These are phyloP conservation scores for Blastocystis sp. DNA, from an alignment of 352 stramenopile genomes.

Conservation along the genomic window DNA sequence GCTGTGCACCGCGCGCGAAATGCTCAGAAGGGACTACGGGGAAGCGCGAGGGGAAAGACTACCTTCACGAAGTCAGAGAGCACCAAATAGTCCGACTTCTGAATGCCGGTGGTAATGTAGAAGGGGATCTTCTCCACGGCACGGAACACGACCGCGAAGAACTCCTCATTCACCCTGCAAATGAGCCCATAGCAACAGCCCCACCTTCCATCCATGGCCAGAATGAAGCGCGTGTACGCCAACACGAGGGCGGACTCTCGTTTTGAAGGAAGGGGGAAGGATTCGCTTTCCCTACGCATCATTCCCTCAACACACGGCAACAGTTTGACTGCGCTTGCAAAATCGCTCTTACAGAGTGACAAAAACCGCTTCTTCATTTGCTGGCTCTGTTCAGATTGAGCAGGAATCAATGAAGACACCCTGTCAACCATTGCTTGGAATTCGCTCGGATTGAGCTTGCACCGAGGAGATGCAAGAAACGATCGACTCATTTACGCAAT, in stretches of 20 bases:
- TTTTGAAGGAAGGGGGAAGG: slow-evolving; percentile 32
- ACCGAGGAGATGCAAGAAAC: slow-evolving; percentile 21
- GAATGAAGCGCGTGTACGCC: slow-evolving; percentile 24
- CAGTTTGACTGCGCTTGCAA: not conserved
- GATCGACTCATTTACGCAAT: slow-evolving; percentile 19
- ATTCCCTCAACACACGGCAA: not conserved
- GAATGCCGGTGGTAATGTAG: slow-evolving; percentile 9
- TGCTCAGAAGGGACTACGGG: not conserved
- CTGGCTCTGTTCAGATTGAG: not conserved
- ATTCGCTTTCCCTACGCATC: slow-evolving; percentile 14
- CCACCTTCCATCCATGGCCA: slow-evolving; percentile 25
- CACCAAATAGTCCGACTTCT: not conserved
- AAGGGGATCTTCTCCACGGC: slow-evolving; percentile 26
- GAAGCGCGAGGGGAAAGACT: not conserved
- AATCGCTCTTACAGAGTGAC: slow-evolving; percentile 5
- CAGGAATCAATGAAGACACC: not conserved
- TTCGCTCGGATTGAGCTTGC: slow-evolving; percentile 13
- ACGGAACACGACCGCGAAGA: slow-evolving; percentile 40
- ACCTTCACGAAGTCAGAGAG: slow-evolving; percentile 28
- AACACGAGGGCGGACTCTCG: slow-evolving; percentile 21
- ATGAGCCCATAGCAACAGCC: not conserved
- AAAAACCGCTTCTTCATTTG: slow-evolving; percentile 9
- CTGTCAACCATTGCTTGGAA: slow-evolving; percentile 30
- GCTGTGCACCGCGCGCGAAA: not conserved
- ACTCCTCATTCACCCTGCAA: slow-evolving; percentile 11